A percentile compares a stretch with the other conserved stretches of the same genome.
Conservation (phyloP, 1,284 basidiomycete species). For the Naganishia albida region DNA sequence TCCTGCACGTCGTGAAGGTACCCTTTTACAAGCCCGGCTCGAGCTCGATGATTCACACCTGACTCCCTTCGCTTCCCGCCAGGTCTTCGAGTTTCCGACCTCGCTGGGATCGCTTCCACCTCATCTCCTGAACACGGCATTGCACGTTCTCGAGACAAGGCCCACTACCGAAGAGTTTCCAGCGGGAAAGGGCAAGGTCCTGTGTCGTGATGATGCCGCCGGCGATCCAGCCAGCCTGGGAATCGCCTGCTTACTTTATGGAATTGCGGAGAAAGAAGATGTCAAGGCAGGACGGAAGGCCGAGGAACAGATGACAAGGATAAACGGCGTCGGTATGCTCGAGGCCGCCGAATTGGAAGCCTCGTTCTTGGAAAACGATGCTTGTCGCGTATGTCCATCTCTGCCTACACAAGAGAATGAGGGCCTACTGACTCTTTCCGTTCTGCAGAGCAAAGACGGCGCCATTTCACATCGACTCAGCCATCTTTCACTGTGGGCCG, state of each 20-base stretch:
- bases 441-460: slow-evolving; percentile 20
- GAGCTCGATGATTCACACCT: slow-evolving; percentile 18
- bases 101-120: neutral
- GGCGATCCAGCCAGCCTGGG: slow-evolving; percentile 27
- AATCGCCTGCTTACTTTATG: slow-evolving; percentile 18
- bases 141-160: neutral
- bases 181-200: slow-evolving; percentile 23
- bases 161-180: slow-evolving; percentile 20
- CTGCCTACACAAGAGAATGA: neutral
- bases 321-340: slow-evolving; percentile 5
- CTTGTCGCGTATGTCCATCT: slow-evolving; percentile 5
- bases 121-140: neutral
- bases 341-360: slow-evolving; percentile 16
- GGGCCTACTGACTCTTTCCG: neutral
- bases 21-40: slow-evolving; percentile 19
- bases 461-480: slow-evolving; percentile 29
- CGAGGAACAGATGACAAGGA: neutral
- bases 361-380: slow-evolving; percentile 22
- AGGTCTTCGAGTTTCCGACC: neutral
- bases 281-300: neutral
- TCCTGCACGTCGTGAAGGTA: neutral
- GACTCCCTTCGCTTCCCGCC: slow-evolving; percentile 1
- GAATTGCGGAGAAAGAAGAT: slow-evolving; percentile 1
- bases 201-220: slow-evolving; percentile 23
- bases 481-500: slow-evolving; percentile 29